These are phyloP conservation scores for Suillus decipiens DNA, from an alignment of 768 basidiomycete species.

Conservation along the genomic window DNA sequence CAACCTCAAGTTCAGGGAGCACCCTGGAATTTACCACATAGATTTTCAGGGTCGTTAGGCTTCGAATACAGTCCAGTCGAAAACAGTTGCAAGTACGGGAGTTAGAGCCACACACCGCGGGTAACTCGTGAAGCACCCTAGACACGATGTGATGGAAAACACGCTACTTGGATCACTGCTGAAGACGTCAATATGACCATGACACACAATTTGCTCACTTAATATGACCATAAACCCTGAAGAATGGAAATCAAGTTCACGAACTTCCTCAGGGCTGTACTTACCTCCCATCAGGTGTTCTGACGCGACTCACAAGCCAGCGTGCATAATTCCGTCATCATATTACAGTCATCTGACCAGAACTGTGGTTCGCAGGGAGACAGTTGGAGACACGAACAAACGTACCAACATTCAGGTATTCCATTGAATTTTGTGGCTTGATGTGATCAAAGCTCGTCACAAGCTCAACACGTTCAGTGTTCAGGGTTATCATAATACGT, in stretches of 20 bases:
- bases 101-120: conserved; percentile 6
- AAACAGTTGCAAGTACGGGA: conserved; percentile 1
- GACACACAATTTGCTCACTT: not conserved
- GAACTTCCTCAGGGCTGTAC: conserved; percentile 6
- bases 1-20: conserved; percentile 5
- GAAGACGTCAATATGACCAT: conserved; percentile 6
- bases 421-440: not conserved
- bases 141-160: conserved; percentile 7
- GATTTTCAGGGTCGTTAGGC: conserved; percentile 9
- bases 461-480: conserved; percentile 22
- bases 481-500: conserved; percentile 36
- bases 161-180: not conserved
- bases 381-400: not conserved
- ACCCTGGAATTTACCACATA: not conserved
- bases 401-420: not conserved
- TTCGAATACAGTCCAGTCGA: conserved; percentile 5
- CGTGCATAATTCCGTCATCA: not conserved
- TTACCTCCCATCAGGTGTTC: conserved; percentile 2
- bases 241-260: conserved; percentile 2
- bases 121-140: conserved; percentile 5
- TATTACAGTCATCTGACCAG: not conserved
- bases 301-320: not conserved
- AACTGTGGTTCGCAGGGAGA: not conserved
- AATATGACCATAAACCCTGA: conserved; percentile 6
- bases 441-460: not conserved